Conservation (phyloP, 208 protist genomes). For the Crithidia brevicula region DNA sequence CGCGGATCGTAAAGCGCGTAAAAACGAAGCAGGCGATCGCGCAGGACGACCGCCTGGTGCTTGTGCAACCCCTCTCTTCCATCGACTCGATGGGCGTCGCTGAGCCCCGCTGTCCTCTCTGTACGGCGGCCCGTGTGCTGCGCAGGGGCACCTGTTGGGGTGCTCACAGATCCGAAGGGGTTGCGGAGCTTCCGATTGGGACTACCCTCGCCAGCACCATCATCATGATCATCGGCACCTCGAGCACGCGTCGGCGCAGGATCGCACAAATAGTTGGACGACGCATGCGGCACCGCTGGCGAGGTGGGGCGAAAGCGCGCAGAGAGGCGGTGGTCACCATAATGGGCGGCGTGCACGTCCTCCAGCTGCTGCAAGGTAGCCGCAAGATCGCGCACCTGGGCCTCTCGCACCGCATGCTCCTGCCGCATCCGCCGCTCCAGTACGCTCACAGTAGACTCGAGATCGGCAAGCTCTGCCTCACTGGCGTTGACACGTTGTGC, state of each 20-base stretch:
- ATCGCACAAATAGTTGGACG: no score
- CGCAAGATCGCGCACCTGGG: slow-evolving; percentile 1
- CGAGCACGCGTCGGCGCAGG: no score
- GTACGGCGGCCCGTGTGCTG: no score
- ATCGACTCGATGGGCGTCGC: no score
- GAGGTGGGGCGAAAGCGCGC: no score
- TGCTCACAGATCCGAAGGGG: neutral
- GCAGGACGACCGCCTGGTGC: slow-evolving; percentile 10
- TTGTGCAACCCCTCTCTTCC: no score
- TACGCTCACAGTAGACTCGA: neutral
- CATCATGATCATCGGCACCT: no score
- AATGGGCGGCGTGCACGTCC: neutral
- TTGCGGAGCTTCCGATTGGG: slow-evolving; percentile 1
- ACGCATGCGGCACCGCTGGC: no score
- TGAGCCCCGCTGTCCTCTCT: no score
- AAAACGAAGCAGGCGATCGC: slow-evolving; percentile 7
- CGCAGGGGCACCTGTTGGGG: neutral
- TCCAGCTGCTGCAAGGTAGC: neutral
- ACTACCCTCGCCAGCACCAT: no score
- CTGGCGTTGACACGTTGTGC: neutral
- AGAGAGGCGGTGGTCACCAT: no score
- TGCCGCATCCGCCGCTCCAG: slow-evolving; percentile 3
- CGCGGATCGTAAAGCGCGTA: slow-evolving; percentile 14
- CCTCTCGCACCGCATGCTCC: neutral
- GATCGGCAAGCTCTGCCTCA: neutral